Evolutionary conservation across 1,284 basidiomycete species (phyloP), one percentile per base, ranked within the genome.

Genomic region (Pascua sp.): DNA sequence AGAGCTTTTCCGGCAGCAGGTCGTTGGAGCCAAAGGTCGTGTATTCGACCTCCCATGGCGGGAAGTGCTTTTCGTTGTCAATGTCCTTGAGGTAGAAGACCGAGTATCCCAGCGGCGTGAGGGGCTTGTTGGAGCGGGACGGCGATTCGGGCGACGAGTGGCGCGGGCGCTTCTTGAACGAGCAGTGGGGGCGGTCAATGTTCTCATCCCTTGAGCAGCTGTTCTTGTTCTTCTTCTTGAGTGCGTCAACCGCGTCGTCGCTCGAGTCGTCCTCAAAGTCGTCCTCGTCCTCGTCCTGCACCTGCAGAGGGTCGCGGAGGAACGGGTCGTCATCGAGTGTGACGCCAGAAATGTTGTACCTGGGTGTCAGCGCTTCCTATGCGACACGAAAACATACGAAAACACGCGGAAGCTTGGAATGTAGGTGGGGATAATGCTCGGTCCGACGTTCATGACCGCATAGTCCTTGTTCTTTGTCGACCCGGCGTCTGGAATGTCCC

Each of bases 341-440:
- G 12, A 74, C 73, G 12, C 81, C 82, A 2, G 85, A 85, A 38
- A 84, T 79, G 69, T 91, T 91, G 80, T 90, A 77, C 16, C 74
- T 76, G 51, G 7, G 15, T 32, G 18, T 17, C 2, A n/a, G 8
- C 4, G 24, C 24, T 32, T 32, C 24, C 4, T 32, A 7, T 3
- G 24, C 24, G 24, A 32, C 24, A 32, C 24, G 24, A 32, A 32
- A n/a, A 70, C 70, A 57, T 55, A 90, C 65, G 84, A 83, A 79
- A 86, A 95, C 4, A 95, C 81, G 60, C 92, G 81, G 64, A 94
- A 85, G 11, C 86, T 83, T 2, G 93, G 91, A 47, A 89, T 77
- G 75, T 89, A 95, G 50, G 91, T 91, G n/a, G 92, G 92, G 54
- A 95, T 87, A 37, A 94, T 84, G 44, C 87, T 84, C 9, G 90